Base-by-base conservation (phyloP, 140 eudicot genomes). In the Ambrosia hybrid region DNA sequence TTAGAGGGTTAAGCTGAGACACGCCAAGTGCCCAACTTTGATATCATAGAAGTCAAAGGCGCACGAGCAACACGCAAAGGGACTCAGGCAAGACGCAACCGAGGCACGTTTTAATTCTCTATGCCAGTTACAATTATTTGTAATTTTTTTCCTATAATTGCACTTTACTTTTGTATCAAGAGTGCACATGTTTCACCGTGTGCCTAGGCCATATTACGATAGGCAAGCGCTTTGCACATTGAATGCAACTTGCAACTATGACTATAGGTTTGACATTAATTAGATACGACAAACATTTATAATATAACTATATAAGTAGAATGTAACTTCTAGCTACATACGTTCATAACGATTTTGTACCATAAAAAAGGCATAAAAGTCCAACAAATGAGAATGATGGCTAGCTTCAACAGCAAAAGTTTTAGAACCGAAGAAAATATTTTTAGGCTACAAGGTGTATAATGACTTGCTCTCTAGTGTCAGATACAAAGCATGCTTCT, bases 241-340 rank as follows among this genome's bases (percentile, higher is more conserved):
- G 48, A 57, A 13, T 3, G 5, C 63, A 9, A 4, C 37, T 57
- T 57, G 38, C 13, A 37, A 57, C 36, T 57, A 1, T 9, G 63
- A 61, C 17, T 34, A 34, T 11, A 58, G 26, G 14, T 58, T 26
- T 3, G 39, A 17, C 17, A 58, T 30, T 8, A 30, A 26, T 30
- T 3, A 57, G 36, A 16, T 17, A 16, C 14, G 33, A 9, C 41
- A 21, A 58, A 58, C 4, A 10, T 10, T 57, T 57, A 13, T 59
- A 26, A 33, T 30, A 10, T 5, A 59, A 59, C 14, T 30, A 30
- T 30, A 10, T 5, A 59, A 59, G 39, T 30, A 30, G 65, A 39
- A 59, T 59, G n/a, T 59, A 26, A 59, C 62, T 57, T 57, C 36
- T 57, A 57, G 34, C 60, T 55, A 15, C 60, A 57, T 57, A 57